Percentiles rank a stretch among this genome's conserved stretches.
phyloP scores from a whole-genome alignment of 306 rosid species.

The Luffa acutangula region DNA sequence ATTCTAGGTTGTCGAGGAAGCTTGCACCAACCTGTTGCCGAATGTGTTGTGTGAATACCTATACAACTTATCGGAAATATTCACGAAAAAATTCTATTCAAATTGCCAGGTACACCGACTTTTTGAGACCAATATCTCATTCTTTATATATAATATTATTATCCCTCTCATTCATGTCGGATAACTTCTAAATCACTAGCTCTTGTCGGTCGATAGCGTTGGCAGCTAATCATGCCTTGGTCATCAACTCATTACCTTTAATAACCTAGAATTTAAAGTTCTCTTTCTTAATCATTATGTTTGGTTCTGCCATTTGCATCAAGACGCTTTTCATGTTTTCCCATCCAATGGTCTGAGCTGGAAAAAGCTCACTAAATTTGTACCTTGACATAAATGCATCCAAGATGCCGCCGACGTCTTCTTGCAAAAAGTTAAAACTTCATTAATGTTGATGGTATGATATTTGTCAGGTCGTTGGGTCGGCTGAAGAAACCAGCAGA shows the following conservation, averaged over 20 bases:
- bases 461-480: slow-evolving; percentile 61
- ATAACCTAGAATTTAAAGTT: background rate
- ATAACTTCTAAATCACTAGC: background rate
- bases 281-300: background rate
- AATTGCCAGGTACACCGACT: slow-evolving; percentile 65
- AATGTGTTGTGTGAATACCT: slow-evolving; percentile 83
- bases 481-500: slow-evolving; percentile 73
- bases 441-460: background rate
- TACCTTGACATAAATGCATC: background rate
- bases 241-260: background rate
- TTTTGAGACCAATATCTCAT: background rate
- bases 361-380: background rate
- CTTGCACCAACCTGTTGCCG: slow-evolving; percentile 74
- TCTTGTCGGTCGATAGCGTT: background rate
- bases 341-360: background rate
- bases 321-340: background rate
- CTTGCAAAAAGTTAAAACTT: background rate
- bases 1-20: slow-evolving; percentile 81
- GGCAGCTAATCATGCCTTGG: background rate
- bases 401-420: background rate
- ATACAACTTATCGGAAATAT: slow-evolving; percentile 70
- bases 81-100: slow-evolving; percentile 61
- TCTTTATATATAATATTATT: background rate
- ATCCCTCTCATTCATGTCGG: background rate
- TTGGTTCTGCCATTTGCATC: background rate